Base-by-base conservation (phyloP, 257 asterid species). In the Linderniella brevidens region DNA sequence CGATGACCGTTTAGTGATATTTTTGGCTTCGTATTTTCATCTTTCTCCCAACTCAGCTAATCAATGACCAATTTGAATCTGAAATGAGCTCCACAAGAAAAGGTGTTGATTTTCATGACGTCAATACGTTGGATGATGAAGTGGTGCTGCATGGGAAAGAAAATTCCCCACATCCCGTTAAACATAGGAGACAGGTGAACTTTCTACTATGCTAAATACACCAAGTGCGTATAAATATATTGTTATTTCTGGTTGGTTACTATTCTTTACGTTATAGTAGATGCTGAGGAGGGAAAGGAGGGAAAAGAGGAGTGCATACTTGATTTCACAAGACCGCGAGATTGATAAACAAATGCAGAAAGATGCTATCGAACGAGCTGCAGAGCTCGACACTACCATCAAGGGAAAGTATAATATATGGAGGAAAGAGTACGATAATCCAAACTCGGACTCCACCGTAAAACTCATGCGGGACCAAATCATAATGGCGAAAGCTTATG, bases 381-480 rank as follows among this genome's bases (percentile, higher is more conserved):
- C 58, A 64, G 87, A 80, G 71, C 76, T 82, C 46, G 93, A 82
- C 64, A 77, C 81, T 57, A 77, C 93, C 45, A 46, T 65, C 66
- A 74, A 60, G 73, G 87, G 87, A 37, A 82, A 75, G 80, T 82
- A 75, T 58, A 67, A 75, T 62, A 77, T 83, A 70, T 82, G 95
- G 97, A 79, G 97, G 93, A 77, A 75, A 71, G 95, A 79, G 54
- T 82, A 87, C 25, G 93, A 75, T 39, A 77, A 77, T 60, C 95
- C 95, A 11, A 71, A 79, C 60, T 63, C 97, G 46, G 94, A 77
- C 66, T 73, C 95, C 69, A 80, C 71, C 1, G 73, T 83, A 48
- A 87, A 82, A 71, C 95, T 87, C 50, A 87, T 87, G 82, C 71
- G 79, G 41, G 97, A 87, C 66, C 97, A 82, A 79, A 71, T 83